Conservation (phyloP, 495 filamentous ascomycete species). For the Hypoxylon fragiforme region DNA sequence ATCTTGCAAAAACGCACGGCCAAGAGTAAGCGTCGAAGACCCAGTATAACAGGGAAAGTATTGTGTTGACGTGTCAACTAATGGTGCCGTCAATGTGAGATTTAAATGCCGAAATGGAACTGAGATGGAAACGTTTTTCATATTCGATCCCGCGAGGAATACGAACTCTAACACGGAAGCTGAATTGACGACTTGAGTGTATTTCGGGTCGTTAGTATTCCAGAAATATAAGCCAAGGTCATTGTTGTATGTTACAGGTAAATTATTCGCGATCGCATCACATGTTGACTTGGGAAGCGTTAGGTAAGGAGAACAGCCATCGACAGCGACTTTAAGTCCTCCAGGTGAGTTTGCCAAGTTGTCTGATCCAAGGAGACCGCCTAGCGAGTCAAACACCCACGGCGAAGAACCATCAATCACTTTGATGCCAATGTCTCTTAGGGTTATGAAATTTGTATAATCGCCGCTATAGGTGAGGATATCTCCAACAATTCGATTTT, state of each 20-base stretch:
- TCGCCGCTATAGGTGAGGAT: constrained; percentile 36
- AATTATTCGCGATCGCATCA: constrained; percentile 47
- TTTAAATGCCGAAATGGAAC: constrained; percentile 58
- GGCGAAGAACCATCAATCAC: constrained; percentile 49
- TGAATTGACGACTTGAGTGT: constrained; percentile 49
- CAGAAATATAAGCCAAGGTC: constrained; percentile 54
- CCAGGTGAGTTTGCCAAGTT: constrained; percentile 33
- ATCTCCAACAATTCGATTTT: constrained; percentile 43
- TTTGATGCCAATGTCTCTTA: constrained; percentile 49
- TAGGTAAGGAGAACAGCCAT: constrained; percentile 51
- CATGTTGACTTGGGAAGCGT: constrained; percentile 56
- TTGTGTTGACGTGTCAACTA: constrained; percentile 44
- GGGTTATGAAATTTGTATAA: constrained; percentile 34
- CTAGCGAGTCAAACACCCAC: constrained; percentile 40
- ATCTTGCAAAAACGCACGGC: constrained; percentile 61
- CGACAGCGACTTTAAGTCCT: constrained; percentile 37
- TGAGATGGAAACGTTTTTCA: constrained; percentile 51
- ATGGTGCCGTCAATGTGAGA: constrained; percentile 53
- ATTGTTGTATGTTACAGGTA: constrained; percentile 50
- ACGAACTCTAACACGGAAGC: constrained; percentile 55
- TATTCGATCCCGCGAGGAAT: constrained; percentile 41
- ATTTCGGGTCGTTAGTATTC: constrained; percentile 48
- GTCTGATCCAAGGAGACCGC: constrained; percentile 43
- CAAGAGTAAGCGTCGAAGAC: constrained; percentile 42
- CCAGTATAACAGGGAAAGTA: constrained; percentile 59